Evolutionary conservation across 2,329 filamentous ascomycete genomes (phyloP).

Genomic region (Trichophyton verrucosum): DNA sequence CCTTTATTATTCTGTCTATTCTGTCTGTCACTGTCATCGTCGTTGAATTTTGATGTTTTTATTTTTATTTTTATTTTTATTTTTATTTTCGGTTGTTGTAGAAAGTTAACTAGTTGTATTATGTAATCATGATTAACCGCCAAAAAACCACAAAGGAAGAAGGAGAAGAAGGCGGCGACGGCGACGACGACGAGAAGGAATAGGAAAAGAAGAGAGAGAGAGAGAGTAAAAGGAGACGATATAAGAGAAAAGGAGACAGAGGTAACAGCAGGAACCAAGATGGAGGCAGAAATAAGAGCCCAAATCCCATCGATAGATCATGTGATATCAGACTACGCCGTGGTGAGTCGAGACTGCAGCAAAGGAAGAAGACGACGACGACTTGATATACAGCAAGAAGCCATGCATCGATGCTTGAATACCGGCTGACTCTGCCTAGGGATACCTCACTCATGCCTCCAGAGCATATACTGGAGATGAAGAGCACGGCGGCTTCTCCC

Average conservation of each 20-base stretch:
- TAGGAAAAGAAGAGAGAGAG: background rate
- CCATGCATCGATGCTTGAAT: background rate
- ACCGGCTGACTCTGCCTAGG: conserved; percentile 31
- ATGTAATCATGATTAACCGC: background rate
- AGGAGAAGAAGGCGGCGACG: background rate
- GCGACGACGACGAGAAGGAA: background rate
- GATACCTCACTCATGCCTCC: conserved; percentile 88
- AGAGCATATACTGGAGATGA: conserved; percentile 64
- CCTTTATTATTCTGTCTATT: too few species aligned
- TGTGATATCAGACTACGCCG: conserved; percentile 80
- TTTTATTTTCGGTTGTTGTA: too few species aligned
- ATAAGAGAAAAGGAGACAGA: background rate
- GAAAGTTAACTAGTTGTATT: background rate
- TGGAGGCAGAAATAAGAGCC: conserved; percentile 80
- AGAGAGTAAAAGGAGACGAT: background rate
- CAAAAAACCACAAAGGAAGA: background rate
- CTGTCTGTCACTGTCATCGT: too few species aligned
- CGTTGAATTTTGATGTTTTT: too few species aligned
- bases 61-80: too few species aligned
- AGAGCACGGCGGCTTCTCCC: conserved; percentile 57
- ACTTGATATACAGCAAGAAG: background rate
- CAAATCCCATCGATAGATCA: conserved; percentile 80
- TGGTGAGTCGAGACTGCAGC: conserved; percentile 31
- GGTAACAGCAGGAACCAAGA: conserved; percentile 25
- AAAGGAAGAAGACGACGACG: background rate